These are phyloP conservation scores for Phyllosticta citrichinensis DNA, from an alignment of 2,329 filamentous ascomycete genomes.

Conservation along the genomic window DNA sequence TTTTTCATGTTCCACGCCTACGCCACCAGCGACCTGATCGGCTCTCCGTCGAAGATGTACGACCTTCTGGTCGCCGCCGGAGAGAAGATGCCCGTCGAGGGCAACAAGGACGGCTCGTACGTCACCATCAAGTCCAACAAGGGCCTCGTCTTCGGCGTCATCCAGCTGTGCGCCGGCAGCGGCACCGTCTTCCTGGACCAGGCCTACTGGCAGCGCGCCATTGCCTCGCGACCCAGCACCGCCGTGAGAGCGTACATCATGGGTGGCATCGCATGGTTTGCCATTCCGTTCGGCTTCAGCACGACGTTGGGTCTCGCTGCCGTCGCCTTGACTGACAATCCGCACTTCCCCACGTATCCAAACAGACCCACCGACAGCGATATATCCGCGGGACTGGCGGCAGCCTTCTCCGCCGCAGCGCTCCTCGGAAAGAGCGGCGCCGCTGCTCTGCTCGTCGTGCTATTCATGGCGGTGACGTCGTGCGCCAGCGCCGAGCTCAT, in stretches of 20 bases:
- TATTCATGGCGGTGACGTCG: constrained; percentile 37
- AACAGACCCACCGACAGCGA: constrained; percentile 19
- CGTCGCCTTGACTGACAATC: constrained; percentile 37
- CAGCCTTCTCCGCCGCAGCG: constrained; percentile 30
- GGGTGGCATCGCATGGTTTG: constrained; percentile 45
- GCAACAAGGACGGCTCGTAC: constrained; percentile 33
- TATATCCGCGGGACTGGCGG: constrained; percentile 28
- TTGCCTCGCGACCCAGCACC: constrained; percentile 35
- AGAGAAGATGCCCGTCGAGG: constrained; percentile 25
- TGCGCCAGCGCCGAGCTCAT: constrained; percentile 45
- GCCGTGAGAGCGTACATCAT: constrained; percentile 44
- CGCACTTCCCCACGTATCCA: constrained; percentile 46
- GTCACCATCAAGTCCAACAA: constrained; percentile 32
- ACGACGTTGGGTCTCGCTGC: constrained; percentile 42
- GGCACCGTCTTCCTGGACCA: constrained; percentile 29
- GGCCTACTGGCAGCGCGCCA: constrained; percentile 45
- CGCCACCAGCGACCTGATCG: constrained; percentile 29
- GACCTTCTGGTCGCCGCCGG: constrained; percentile 31
- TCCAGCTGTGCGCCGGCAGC: constrained; percentile 30
- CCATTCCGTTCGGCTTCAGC: constrained; percentile 44
- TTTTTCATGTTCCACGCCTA: constrained; percentile 36
- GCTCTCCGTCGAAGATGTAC: constrained; percentile 30
- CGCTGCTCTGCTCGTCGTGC: constrained; percentile 23
- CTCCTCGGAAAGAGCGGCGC: constrained; percentile 29
- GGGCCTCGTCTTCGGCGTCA: constrained; percentile 34